These are phyloP conservation scores for Primulina huaijiensis DNA, from an alignment of 257 asterid species.

Conservation along the genomic window DNA sequence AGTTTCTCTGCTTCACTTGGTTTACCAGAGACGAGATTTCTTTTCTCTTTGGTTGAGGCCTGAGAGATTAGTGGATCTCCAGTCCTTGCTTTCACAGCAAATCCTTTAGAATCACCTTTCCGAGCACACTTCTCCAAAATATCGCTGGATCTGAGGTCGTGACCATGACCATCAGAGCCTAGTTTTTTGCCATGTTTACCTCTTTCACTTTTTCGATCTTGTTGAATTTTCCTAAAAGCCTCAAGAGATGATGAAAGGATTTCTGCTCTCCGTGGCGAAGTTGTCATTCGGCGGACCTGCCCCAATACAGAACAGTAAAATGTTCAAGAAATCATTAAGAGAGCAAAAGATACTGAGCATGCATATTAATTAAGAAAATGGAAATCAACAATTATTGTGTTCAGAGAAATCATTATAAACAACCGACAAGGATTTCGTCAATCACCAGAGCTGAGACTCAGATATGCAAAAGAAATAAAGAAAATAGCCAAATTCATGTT, in stretches of 20 bases:
- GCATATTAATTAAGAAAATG: slow-evolving; percentile 9
- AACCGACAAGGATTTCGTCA: slow-evolving; percentile 16
- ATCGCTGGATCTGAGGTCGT: slow-evolving; percentile 38
- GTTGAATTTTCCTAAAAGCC: slow-evolving; percentile 91
- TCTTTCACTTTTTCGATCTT: slow-evolving; percentile 57
- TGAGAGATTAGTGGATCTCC: slow-evolving; percentile 42
- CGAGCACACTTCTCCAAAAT: slow-evolving; percentile 31
- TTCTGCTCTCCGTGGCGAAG: slow-evolving; percentile 98
- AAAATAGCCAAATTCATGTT: background rate
- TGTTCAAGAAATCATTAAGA: slow-evolving; percentile 14
- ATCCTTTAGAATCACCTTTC: slow-evolving; percentile 41
- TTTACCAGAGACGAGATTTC: slow-evolving; percentile 41
- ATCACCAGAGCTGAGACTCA: background rate
- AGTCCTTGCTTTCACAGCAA: slow-evolving; percentile 29
- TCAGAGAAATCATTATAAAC: slow-evolving; percentile 6
- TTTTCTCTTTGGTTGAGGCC: slow-evolving; percentile 52
- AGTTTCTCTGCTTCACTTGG: slow-evolving; percentile 45
- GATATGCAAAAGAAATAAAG: slow-evolving; percentile 17
- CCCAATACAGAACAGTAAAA: slow-evolving; percentile 26
- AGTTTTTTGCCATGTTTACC: slow-evolving; percentile 36
- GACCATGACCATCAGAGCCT: slow-evolving; percentile 41
- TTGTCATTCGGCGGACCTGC: slow-evolving; percentile 99
- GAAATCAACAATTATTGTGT: slow-evolving; percentile 3
- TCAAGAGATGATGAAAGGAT: slow-evolving; percentile 96
- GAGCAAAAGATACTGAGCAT: slow-evolving; percentile 8